These are phyloP conservation scores for Ophiognomonia clavigignenti-juglandacearum DNA, from an alignment of 2,329 filamentous ascomycete genomes.

Conservation along the genomic window DNA sequence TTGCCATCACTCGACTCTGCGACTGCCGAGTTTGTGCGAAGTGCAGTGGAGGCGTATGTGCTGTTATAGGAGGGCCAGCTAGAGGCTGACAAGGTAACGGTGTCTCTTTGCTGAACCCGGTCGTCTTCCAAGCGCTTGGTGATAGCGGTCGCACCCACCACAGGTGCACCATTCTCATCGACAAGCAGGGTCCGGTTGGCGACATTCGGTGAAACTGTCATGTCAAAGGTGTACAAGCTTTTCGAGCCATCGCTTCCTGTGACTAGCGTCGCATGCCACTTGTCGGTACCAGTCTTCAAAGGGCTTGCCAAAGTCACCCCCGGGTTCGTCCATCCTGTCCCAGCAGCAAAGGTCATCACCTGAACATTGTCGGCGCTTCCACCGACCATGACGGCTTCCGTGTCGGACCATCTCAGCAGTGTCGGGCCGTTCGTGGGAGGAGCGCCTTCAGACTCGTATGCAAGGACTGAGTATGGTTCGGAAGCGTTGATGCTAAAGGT, in stretches of 20 bases:
- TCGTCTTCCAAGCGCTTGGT: slow-evolving; percentile 16
- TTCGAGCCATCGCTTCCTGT: slow-evolving; percentile 71
- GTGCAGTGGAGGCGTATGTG: slow-evolving; percentile 61
- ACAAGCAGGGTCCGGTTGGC: slow-evolving; percentile 67
- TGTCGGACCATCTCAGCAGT: slow-evolving; percentile 68
- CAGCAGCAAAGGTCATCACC: slow-evolving; percentile 67
- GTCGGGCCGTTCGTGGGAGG: slow-evolving; percentile 65
- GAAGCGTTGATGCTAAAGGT: slow-evolving; percentile 70
- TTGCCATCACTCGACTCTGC: slow-evolving; percentile 62
- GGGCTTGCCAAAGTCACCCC: slow-evolving; percentile 58
- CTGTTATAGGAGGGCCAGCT: slow-evolving; percentile 78
- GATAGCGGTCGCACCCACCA: slow-evolving; percentile 41
- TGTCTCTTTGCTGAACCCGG: slow-evolving; percentile 25
- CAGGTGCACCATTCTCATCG: slow-evolving; percentile 52
- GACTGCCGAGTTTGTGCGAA: slow-evolving; percentile 65
- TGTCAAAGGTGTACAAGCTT: slow-evolving; percentile 73
- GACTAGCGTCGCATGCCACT: slow-evolving; percentile 60
- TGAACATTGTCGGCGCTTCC: slow-evolving; percentile 61
- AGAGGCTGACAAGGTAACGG: slow-evolving; percentile 44
- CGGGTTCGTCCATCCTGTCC: slow-evolving; percentile 62
- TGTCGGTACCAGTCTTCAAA: slow-evolving; percentile 52
- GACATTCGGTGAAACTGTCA: slow-evolving; percentile 66
- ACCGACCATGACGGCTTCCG: slow-evolving; percentile 69
- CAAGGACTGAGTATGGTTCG: slow-evolving; percentile 57
- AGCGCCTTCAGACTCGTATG: slow-evolving; percentile 50